Evolutionary conservation across 805 yeast genomes (phyloP).

Genomic region (Candida stauntonica): DNA sequence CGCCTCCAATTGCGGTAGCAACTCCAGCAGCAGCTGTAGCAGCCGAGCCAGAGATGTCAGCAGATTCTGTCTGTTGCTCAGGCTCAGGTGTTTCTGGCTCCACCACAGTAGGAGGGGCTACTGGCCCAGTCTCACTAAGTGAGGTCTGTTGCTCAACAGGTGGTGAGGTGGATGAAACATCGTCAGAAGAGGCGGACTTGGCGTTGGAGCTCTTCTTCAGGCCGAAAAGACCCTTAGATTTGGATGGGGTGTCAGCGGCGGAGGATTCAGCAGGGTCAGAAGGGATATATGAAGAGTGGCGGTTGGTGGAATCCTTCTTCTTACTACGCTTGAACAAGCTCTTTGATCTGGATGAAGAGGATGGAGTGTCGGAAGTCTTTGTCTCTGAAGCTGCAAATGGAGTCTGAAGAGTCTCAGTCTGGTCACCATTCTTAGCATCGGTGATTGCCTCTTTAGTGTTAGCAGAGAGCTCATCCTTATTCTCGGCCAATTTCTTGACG

Average conservation of each 20-base stretch:
- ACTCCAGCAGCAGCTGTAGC: slow-evolving; percentile 1
- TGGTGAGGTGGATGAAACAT: neutral
- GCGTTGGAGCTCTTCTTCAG: neutral
- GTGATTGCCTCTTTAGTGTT: slow-evolving; percentile 8
- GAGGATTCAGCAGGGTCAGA: neutral
- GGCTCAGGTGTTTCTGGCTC: neutral
- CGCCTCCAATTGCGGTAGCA: slow-evolving; percentile 1
- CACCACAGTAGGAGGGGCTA: neutral
- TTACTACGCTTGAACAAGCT: slow-evolving; percentile 1
- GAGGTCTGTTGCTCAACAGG: too few relatives aligned
- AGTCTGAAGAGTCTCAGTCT: neutral
- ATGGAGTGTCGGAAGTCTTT: neutral
- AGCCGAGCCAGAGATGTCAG: neutral
- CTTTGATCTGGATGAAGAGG: slow-evolving; percentile 3
- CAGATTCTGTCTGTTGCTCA: neutral
- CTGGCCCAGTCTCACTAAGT: too few relatives aligned
- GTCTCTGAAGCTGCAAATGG: neutral
- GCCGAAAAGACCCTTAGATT: neutral
- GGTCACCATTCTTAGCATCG: neutral
- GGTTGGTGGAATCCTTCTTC: slow-evolving; percentile 1
- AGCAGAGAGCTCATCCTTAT: slow-evolving; percentile 6
- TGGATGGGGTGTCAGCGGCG: neutral
- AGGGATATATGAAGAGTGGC: neutral
- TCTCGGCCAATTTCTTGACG: slow-evolving; percentile 4
- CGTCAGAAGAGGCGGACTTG: neutral